These are phyloP conservation scores for Trypanosoma congolense DNA, from an alignment of 208 protist genomes.

Conservation along the genomic window DNA sequence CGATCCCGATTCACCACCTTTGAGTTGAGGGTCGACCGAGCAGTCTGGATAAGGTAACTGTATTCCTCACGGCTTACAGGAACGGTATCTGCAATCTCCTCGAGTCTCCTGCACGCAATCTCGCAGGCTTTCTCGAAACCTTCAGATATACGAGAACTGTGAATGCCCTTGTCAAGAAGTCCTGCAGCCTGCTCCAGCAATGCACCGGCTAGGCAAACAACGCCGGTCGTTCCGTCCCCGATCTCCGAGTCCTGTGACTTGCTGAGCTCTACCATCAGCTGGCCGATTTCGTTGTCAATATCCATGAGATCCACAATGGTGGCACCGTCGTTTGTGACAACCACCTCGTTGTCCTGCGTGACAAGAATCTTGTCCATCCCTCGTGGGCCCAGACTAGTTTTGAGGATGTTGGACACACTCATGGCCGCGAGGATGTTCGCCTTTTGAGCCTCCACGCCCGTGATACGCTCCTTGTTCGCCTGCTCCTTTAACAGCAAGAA, in stretches of 20 bases:
- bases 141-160: constrained; percentile 98
- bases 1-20: constrained; percentile 98
- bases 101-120: constrained; percentile 92
- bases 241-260: constrained; percentile 99
- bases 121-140: constrained; percentile 97
- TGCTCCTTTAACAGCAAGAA: constrained; percentile 99
- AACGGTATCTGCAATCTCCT: constrained; percentile 87
- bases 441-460: constrained; percentile 98
- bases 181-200: constrained; percentile 96
- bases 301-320: constrained; percentile 98
- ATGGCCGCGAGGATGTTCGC: constrained; percentile 98
- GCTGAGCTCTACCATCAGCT: constrained; percentile 99
- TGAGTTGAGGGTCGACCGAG: constrained; percentile 98
- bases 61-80: constrained; percentile 72
- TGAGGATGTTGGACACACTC: constrained; percentile 95
- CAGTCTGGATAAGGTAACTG: constrained; percentile 93
- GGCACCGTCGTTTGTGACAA: constrained; percentile 99
- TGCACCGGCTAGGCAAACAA: constrained; percentile 98
- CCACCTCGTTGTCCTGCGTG: constrained; percentile 97
- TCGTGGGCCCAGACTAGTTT: constrained; percentile 96
- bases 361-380: constrained; percentile 99
- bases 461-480: constrained; percentile 91
- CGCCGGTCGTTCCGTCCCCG: constrained; percentile 99
- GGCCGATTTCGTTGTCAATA: constrained; percentile 98
- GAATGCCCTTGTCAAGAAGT: constrained; percentile 98